Percentiles rank a stretch among this genome's conserved stretches.
These are phyloP conservation scores for Vanderwaltozyma yarrowii DNA, from an alignment of 805 yeast genomes.

Conservation along the genomic window DNA sequence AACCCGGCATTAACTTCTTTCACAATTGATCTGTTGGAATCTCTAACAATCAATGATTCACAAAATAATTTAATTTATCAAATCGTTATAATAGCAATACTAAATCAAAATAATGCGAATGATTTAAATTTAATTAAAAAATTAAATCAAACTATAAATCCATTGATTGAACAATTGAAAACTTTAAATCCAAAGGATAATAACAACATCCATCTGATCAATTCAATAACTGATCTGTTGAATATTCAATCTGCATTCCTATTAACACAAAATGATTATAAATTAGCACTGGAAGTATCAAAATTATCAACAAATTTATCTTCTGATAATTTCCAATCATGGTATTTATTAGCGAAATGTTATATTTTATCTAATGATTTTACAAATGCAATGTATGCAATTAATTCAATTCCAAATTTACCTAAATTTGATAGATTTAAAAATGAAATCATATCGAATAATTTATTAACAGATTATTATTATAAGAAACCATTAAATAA, in stretches of 20 bases:
- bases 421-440: conserved; percentile 15
- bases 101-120: conserved; percentile 14
- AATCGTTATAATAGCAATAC: conserved; percentile 16
- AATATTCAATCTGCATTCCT: conserved; percentile 22
- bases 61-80: conserved; percentile 18
- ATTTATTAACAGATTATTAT: conserved; percentile 6
- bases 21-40: conserved; percentile 12
- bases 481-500: conserved; percentile 22
- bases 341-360: conserved; percentile 22
- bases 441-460: conserved; percentile 4
- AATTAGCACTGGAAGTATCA: conserved; percentile 18
- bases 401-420: conserved; percentile 26
- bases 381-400: conserved; percentile 19
- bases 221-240: conserved; percentile 20
- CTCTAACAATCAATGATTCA: conserved; percentile 10
- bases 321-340: conserved; percentile 24
- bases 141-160: conserved; percentile 12
- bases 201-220: conserved; percentile 11
- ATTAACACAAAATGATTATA: conserved; percentile 16
- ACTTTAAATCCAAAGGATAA: not conserved
- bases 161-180: conserved; percentile 6
- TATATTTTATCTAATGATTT: conserved; percentile 18
- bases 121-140: conserved; percentile 17
- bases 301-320: conserved; percentile 19
- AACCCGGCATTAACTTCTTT: conserved; percentile 14